Evolutionary conservation across 192 early-diverging fungal genomes (phyloP).

Genomic region (Backusella circina): DNA sequence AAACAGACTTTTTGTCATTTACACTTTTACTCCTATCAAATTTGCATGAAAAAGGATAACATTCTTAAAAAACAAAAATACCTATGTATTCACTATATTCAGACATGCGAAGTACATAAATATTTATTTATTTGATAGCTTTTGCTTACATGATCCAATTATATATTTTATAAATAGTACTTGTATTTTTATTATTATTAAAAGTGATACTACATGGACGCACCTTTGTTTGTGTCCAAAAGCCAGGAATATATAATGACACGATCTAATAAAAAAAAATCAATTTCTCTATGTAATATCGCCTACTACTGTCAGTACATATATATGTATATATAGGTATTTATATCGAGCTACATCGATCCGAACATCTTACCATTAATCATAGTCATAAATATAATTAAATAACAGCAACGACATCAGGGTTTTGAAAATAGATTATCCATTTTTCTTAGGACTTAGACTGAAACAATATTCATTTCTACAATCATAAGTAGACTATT

Average conservation of each 20-base stretch:
- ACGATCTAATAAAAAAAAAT: not conserved
- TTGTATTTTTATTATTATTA: not conserved
- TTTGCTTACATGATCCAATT: not conserved
- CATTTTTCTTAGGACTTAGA: too few species aligned
- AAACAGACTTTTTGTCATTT: not conserved
- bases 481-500: not conserved
- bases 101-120: not conserved
- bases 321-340: not conserved
- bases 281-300: not conserved
- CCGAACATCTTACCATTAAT: not conserved
- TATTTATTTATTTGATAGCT: not conserved
- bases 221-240: not conserved
- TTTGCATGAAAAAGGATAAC: not conserved
- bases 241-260: not conserved
- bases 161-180: not conserved
- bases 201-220: not conserved
- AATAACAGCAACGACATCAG: not conserved
- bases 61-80: not conserved
- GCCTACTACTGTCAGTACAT: not conserved
- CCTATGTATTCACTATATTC: not conserved
- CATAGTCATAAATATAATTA: not conserved
- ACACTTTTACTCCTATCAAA: not conserved
- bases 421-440: too few species aligned
- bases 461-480: not conserved
- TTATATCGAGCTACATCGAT: not conserved